These are phyloP conservation scores for Naumovozyma baii DNA, from an alignment of 805 yeast species.

Conservation along the genomic window DNA sequence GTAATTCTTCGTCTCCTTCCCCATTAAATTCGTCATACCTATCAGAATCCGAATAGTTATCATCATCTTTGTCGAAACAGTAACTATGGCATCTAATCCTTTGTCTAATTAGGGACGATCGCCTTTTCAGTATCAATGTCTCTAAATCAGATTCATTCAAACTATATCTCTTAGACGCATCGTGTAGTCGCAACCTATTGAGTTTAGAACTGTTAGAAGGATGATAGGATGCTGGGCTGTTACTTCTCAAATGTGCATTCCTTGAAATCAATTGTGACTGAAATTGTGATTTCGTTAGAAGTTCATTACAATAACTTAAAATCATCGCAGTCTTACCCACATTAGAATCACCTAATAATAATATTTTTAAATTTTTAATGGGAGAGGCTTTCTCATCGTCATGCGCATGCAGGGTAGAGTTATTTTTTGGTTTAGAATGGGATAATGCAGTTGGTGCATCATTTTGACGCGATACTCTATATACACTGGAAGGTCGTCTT, in stretches of 20 bases:
- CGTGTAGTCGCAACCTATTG: slow-evolving; percentile 1
- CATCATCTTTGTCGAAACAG: slow-evolving; percentile 25
- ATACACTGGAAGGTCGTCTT: not conserved
- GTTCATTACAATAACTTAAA: slow-evolving; percentile 34
- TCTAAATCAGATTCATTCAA: slow-evolving; percentile 5
- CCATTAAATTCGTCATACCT: not conserved
- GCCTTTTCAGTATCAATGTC: slow-evolving; percentile 12
- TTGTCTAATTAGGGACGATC: not conserved
- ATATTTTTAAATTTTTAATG: not conserved
- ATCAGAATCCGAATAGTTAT: slow-evolving; percentile 8
- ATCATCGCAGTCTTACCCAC: slow-evolving; percentile 42
- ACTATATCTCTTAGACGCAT: slow-evolving; percentile 3
- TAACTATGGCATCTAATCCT: not conserved
- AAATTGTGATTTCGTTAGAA: slow-evolving; percentile 20
- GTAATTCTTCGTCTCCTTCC: not conserved
- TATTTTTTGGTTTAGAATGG: too few relatives aligned
- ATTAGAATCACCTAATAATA: slow-evolving; percentile 38
- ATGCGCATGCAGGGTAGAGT: too few relatives aligned
- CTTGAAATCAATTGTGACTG: slow-evolving; percentile 3
- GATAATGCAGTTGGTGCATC: too few relatives aligned
- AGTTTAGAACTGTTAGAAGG: not conserved
- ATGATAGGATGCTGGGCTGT: not conserved
- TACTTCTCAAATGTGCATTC: not conserved
- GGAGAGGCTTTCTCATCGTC: not conserved
- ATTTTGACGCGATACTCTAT: not conserved